A percentile compares a stretch with the other conserved stretches of the same genome.
These are phyloP conservation scores for Arbutus unedo DNA, from an alignment of 148 eudicot species.

Conservation along the genomic window DNA sequence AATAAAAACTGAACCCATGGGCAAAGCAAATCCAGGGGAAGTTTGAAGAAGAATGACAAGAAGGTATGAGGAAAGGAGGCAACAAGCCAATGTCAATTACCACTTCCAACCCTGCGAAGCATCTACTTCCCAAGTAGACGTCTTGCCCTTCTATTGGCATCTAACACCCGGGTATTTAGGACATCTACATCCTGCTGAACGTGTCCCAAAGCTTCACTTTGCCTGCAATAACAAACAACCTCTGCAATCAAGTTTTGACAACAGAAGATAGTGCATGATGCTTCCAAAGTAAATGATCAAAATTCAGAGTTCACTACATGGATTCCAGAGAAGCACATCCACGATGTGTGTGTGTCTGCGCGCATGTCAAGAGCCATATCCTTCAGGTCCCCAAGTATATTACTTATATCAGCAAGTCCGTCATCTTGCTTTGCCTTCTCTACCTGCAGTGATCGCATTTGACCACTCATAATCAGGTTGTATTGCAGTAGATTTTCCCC, in stretches of 20 bases:
- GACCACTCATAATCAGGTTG: background rate
- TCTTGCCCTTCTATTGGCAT: slow-evolving; percentile 17
- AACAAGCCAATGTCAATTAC: background rate
- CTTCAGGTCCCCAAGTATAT: slow-evolving; percentile 78
- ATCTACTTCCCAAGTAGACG: slow-evolving; percentile 21
- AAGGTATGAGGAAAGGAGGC: background rate
- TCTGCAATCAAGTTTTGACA: background rate
- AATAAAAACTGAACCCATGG: background rate
- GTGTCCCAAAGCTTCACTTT: slow-evolving; percentile 20
- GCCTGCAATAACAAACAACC: slow-evolving; percentile 17
- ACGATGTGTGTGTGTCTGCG: background rate
- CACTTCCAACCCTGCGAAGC: background rate
- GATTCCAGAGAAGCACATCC: background rate
- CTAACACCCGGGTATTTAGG: slow-evolving; percentile 14
- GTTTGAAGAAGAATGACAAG: background rate
- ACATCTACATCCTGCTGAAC: slow-evolving; percentile 22
- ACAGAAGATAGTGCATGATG: background rate
- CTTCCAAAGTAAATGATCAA: background rate
- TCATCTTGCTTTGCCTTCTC: slow-evolving; percentile 88
- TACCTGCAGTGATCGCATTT: slow-evolving; percentile 41
- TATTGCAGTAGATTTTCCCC: background rate
- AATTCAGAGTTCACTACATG: background rate
- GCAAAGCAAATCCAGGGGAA: background rate
- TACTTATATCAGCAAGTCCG: slow-evolving; percentile 62
- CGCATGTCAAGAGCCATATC: slow-evolving; percentile 96